Evolutionary conservation across 345 rosid species (phyloP).

Genomic region (Orychophragmus violaceus): DNA sequence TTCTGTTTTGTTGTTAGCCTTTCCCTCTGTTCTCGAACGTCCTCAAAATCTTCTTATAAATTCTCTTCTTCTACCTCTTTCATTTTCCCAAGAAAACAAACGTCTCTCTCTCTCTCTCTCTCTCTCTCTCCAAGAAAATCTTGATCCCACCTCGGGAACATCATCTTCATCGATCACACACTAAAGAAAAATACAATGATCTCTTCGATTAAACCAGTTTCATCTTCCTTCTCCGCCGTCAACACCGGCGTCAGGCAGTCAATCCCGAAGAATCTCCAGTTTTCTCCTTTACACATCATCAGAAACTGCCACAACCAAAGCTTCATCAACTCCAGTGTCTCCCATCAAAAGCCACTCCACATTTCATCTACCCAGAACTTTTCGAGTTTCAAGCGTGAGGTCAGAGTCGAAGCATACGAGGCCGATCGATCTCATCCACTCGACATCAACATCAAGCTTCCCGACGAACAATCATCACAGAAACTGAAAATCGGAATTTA

Average conservation of each 20-base stretch:
- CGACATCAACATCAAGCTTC: conserved; percentile 49
- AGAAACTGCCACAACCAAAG: conserved; percentile 26
- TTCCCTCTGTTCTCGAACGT: conserved; percentile 22
- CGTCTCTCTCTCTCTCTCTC: background rate
- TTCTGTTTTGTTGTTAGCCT: conserved; percentile 18
- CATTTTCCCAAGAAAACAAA: conserved; percentile 5
- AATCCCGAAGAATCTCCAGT: conserved; percentile 19
- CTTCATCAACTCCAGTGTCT: conserved; percentile 20
- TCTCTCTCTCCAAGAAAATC: background rate
- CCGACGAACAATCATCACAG: conserved; percentile 34
- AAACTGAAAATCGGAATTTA: conserved; percentile 67
- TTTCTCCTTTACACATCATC: conserved; percentile 32
- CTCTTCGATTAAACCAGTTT: conserved; percentile 39
- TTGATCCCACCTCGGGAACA: background rate
- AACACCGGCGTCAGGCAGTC: conserved; percentile 19
- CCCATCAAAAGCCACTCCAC: conserved; percentile 48
- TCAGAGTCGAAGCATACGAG: conserved; percentile 59
- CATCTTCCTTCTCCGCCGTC: conserved; percentile 27
- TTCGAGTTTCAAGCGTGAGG: conserved; percentile 21
- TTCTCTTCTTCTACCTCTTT: conserved; percentile 15
- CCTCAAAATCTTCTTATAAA: conserved; percentile 13
- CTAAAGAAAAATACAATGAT: conserved; percentile 35
- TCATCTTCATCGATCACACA: background rate
- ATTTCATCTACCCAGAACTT: conserved; percentile 41
- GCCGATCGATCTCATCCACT: conserved; percentile 60